Conservation (phyloP, 2,329 filamentous ascomycete genomes). For the Cladophialophora yegresii region DNA sequence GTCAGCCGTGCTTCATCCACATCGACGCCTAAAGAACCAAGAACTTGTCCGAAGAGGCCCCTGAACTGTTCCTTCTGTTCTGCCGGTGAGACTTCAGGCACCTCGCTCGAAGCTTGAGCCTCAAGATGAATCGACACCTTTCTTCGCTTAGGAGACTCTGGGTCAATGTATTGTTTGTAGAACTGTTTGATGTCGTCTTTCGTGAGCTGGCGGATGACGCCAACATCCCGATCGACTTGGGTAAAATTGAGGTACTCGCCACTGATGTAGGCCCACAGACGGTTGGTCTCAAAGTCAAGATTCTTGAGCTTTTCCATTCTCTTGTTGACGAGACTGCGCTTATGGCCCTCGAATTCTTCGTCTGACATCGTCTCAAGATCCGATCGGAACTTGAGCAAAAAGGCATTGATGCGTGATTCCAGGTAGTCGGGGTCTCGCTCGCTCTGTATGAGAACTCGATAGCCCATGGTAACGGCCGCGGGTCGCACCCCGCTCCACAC, state of each 20-base stretch:
- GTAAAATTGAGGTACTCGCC: constrained; percentile 89
- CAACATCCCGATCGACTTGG: constrained; percentile 76
- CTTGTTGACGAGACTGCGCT: constrained; percentile 83
- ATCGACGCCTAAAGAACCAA: constrained; percentile 52
- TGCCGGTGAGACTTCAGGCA: constrained; percentile 38
- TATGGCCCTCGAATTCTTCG: constrained; percentile 84
- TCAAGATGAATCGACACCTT: constrained; percentile 82
- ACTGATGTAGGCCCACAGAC: constrained; percentile 82
- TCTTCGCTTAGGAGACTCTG: constrained; percentile 70
- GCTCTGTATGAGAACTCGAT: constrained; percentile 89
- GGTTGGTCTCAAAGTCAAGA: constrained; percentile 75
- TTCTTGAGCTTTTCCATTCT: constrained; percentile 91
- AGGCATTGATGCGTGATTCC: constrained; percentile 82
- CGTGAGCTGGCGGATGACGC: constrained; percentile 69
- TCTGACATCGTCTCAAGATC: constrained; percentile 75
- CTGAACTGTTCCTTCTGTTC: constrained; percentile 52
- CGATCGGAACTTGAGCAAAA: constrained; percentile 68
- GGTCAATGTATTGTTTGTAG: constrained; percentile 73
- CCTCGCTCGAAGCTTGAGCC: constrained; percentile 63
- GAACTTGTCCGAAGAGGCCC: constrained; percentile 49
- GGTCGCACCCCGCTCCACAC: constrained; percentile 79
- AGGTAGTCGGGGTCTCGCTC: constrained; percentile 82
- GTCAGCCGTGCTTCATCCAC: constrained; percentile 41
- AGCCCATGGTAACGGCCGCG: constrained; percentile 76
- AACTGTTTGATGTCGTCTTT: constrained; percentile 80